Base-by-base conservation (phyloP, 345 rosid species). In the Schrenkiella parvula region DNA sequence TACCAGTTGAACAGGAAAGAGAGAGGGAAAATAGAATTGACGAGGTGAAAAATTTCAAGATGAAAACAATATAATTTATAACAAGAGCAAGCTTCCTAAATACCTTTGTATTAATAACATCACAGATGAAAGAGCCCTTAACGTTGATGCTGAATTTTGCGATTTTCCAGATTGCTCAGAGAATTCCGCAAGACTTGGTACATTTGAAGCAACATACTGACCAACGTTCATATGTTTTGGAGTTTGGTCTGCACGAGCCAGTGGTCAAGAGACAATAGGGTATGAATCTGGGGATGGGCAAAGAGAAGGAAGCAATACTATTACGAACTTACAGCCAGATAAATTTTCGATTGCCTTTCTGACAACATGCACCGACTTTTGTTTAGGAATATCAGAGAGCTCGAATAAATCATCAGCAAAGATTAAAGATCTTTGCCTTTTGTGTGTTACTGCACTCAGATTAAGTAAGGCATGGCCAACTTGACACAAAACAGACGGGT, bases 371-470 rank as follows among this genome's bases (percentile, higher is more conserved):
- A 85, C 75, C 3, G 83, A 83, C 79, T 86, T 93, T 64, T 76
- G 85, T 80, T 79, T 85, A 55, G 97, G 96, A 71, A 93, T 83
- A 80, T 86, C 84, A 64, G 86, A 86, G 70, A 93, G 88, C 82
- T 88, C 87, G 59, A 93, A 93, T 50, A 93, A 85, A 82, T 93
- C 98, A 67, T 91, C 96, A 6, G 97, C 91, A 70, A 89, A 89
- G 60, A 90, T 63, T 64, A 93, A 70, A 25, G 84, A 70, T 71
- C 88, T 86, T 43, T 73, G 65, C 72, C 87, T 89, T 72, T 74
- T 84, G 39, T 89, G 87, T 74, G 84, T 82, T 58, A 83, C 83
- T 7, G 80, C 71, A 62, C 88, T 89, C 54, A 89, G 77, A 59
- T 86, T 86, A n/a, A 93, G 86, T 25, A 93, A 74, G 51, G 77